Conservation (phyloP, 306 rosid genomes). For the Trifolium repens region DNA sequence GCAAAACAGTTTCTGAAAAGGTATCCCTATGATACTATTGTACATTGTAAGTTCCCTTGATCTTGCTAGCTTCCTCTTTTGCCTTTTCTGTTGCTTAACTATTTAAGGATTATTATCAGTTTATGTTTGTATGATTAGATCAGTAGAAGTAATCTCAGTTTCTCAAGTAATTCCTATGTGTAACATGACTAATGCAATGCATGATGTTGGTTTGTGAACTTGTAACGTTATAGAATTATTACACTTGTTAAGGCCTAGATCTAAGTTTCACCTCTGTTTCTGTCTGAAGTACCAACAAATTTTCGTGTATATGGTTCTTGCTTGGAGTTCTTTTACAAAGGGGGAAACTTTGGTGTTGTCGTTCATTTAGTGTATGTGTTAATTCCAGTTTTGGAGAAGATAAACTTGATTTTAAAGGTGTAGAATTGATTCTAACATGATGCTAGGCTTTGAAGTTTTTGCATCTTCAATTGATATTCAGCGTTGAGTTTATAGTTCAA, state of each 20-base stretch:
- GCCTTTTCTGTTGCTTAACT: background rate
- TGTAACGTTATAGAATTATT: slow-evolving; percentile 4
- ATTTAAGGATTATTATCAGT: background rate
- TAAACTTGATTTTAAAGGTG: background rate
- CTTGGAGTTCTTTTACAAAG: background rate
- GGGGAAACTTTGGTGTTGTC: background rate
- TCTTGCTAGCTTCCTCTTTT: slow-evolving; percentile 5
- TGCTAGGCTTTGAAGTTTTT: background rate
- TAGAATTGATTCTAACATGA: background rate
- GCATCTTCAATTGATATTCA: background rate
- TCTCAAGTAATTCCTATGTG: slow-evolving; percentile 4
- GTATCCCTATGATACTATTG: slow-evolving; percentile 68
- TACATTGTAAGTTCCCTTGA: slow-evolving; percentile 68
- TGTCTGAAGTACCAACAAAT: background rate
- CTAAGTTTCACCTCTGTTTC: background rate
- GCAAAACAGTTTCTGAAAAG: slow-evolving; percentile 67
- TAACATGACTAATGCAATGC: background rate
- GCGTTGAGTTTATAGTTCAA: background rate
- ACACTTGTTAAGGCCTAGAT: background rate
- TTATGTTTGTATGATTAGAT: slow-evolving; percentile 9
- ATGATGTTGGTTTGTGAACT: background rate
- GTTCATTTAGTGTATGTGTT: background rate
- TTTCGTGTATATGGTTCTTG: background rate
- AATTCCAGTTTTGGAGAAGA: background rate
- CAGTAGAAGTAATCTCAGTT: background rate